Evolutionary conservation across 2,329 filamentous ascomycete species (phyloP).

Genomic region (Exophiala spinifera): DNA sequence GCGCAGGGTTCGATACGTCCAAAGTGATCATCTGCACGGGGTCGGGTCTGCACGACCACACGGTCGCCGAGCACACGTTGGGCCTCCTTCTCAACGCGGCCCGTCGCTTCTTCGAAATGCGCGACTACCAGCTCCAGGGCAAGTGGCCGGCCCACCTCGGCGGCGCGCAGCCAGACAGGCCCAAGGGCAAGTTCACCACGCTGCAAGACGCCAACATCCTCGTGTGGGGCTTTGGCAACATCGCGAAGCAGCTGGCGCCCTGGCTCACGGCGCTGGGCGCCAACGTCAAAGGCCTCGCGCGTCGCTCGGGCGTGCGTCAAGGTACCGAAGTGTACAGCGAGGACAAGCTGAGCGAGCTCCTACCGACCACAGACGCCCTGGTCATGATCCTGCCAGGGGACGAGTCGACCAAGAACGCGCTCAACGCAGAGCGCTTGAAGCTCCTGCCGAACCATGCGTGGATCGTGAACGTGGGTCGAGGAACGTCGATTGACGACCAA

Average conservation of each 20-base stretch:
- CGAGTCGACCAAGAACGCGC: conserved; percentile 54
- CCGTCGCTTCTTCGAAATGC: conserved; percentile 36
- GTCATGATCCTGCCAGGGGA: conserved; percentile 65
- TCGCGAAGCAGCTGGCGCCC: conserved; percentile 59
- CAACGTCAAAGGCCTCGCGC: conserved; percentile 57
- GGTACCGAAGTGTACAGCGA: conserved; percentile 59
- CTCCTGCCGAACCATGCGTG: conserved; percentile 52
- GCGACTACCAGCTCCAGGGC: conserved; percentile 56
- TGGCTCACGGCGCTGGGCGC: conserved; percentile 56
- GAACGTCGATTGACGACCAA: conserved; percentile 62
- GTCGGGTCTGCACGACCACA: conserved; percentile 62
- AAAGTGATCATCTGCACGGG: conserved; percentile 58
- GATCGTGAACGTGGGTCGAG: conserved; percentile 42
- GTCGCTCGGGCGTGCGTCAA: conserved; percentile 54
- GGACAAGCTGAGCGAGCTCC: conserved; percentile 51
- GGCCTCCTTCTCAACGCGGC: conserved; percentile 41
- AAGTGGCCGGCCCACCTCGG: conserved; percentile 62
- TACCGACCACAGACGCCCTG: conserved; percentile 60
- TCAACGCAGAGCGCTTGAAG: conserved; percentile 54
- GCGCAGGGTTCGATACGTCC: conserved; percentile 57
- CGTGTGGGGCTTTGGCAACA: conserved; percentile 66
- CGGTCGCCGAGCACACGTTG: conserved; percentile 63
- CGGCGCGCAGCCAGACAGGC: conserved; percentile 48
- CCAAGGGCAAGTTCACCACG: conserved; percentile 56
- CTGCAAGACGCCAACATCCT: conserved; percentile 57